Percentiles rank a stretch among this genome's conserved stretches.
Evolutionary conservation across 352 stramenopile genomes (phyloP).

Genomic region (Pythium periplocum): DNA sequence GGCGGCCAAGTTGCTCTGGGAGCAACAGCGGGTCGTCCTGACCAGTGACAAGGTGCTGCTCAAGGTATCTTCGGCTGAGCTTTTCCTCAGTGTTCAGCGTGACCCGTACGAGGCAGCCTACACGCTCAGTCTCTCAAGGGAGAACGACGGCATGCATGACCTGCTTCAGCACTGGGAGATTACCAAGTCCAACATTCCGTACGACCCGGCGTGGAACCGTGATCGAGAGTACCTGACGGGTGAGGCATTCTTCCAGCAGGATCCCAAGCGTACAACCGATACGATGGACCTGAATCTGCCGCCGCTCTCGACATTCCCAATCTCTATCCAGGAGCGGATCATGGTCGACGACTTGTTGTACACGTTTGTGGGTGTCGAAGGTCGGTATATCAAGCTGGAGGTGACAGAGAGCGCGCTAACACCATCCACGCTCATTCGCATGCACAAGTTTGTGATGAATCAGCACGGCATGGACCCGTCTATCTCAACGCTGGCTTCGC

Average conservation of each 20-base stretch:
- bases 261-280: conserved; percentile 34
- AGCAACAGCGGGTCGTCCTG: conserved; percentile 50
- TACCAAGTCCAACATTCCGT: conserved; percentile 84
- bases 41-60: conserved; percentile 76
- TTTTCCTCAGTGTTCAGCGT: conserved; percentile 38
- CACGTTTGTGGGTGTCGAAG: conserved; percentile 72
- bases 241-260: conserved; percentile 46
- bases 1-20: conserved; percentile 23
- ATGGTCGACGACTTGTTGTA: conserved; percentile 84
- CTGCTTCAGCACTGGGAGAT: conserved; percentile 72
- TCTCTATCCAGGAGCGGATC: conserved; percentile 73
- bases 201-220: conserved; percentile 82
- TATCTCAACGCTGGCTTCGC: conserved; percentile 55
- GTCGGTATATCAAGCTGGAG: conserved; percentile 73
- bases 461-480: conserved; percentile 81
- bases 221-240: conserved; percentile 77
- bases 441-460: conserved; percentile 59
- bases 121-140: too few relatives aligned
- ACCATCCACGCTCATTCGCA: conserved; percentile 9
- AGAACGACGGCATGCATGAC: conserved; percentile 16
- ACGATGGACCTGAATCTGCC: conserved; percentile 39
- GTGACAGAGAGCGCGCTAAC: conserved; percentile 30
- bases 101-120: conserved; percentile 25
- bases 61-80: conserved; percentile 55
- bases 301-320: conserved; percentile 67